These are phyloP conservation scores for Hyaloperonospora arabidopsidis DNA, from an alignment of 352 stramenopile species.

Conservation along the genomic window DNA sequence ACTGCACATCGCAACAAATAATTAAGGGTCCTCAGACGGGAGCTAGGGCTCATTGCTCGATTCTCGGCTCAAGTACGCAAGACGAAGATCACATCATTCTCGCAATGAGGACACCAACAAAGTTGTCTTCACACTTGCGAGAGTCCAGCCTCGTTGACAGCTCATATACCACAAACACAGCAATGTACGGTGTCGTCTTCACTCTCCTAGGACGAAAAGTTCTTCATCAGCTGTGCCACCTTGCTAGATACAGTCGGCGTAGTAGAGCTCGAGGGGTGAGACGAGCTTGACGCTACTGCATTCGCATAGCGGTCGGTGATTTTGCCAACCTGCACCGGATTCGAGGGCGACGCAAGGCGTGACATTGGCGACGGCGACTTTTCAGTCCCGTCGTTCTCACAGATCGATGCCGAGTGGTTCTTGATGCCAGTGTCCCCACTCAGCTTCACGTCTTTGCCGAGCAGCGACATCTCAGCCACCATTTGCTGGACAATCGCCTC, in stretches of 20 bases:
- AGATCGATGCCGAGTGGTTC: slow-evolving; percentile 19
- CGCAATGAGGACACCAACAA: no score
- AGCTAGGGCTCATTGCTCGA: no score
- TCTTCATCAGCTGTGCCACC: slow-evolving; percentile 65
- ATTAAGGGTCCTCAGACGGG: no score
- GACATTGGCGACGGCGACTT: slow-evolving; percentile 12
- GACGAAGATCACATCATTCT: no score
- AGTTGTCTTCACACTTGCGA: no score
- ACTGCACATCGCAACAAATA: no score
- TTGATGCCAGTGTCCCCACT: slow-evolving; percentile 7
- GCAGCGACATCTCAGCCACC: slow-evolving; percentile 45
- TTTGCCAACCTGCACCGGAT: slow-evolving; percentile 20
- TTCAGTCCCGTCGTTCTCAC: slow-evolving; percentile 21
- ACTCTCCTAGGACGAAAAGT: slow-evolving; percentile 31
- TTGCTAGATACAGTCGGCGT: slow-evolving; percentile 31
- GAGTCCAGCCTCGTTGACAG: no score
- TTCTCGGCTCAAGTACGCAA: no score
- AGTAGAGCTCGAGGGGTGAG: slow-evolving; percentile 8
- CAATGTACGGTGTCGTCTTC: no score
- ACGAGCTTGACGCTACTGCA: slow-evolving; percentile 26
- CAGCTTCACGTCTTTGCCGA: slow-evolving; percentile 20
- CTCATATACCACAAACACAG: no score
- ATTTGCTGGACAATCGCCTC: slow-evolving; percentile 55
- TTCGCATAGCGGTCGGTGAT: slow-evolving; percentile 46
- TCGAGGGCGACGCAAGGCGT: slow-evolving; percentile 2